Evolutionary conservation across 306 rosid genomes (phyloP).

Genomic region (Ormosia semicastrata): DNA sequence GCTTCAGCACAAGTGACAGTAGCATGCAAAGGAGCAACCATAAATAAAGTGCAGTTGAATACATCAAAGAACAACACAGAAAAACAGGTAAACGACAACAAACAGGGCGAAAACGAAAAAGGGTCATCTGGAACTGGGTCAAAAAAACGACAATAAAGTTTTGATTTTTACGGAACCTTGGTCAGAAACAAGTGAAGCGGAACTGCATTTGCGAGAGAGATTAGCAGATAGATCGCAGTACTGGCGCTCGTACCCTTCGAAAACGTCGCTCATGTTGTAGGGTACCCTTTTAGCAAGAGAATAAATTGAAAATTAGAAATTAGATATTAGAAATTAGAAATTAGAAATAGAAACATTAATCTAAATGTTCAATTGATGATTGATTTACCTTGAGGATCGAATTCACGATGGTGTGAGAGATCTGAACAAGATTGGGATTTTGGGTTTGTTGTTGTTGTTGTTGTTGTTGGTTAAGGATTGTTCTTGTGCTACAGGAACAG

Average conservation of each 20-base stretch:
- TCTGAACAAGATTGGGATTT: conserved; percentile 15
- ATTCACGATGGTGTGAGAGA: conserved; percentile 6
- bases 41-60: background rate
- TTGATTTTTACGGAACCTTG: conserved; percentile 29
- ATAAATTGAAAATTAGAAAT: background rate
- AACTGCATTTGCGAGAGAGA: conserved; percentile 76
- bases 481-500: background rate
- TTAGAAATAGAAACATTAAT: background rate
- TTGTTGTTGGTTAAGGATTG: background rate
- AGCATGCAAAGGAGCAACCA: too few species aligned
- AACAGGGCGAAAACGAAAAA: conserved; percentile 2
- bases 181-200: conserved; percentile 53
- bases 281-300: background rate
- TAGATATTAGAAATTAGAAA: background rate
- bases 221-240: conserved; percentile 90
- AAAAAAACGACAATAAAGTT: background rate
- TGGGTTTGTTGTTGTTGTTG: background rate
- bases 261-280: conserved; percentile 67
- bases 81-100: background rate
- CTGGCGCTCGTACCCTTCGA: conserved; percentile 91
- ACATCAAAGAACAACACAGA: background rate
- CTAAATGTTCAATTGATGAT: background rate
- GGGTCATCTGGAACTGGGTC: background rate
- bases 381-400: conserved; percentile 20
- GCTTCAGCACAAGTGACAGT: background rate